A percentile compares a stretch with the other conserved stretches of the same genome.
Conservation (phyloP, 2,329 filamentous ascomycete species). For the Fusarium sp. region DNA sequence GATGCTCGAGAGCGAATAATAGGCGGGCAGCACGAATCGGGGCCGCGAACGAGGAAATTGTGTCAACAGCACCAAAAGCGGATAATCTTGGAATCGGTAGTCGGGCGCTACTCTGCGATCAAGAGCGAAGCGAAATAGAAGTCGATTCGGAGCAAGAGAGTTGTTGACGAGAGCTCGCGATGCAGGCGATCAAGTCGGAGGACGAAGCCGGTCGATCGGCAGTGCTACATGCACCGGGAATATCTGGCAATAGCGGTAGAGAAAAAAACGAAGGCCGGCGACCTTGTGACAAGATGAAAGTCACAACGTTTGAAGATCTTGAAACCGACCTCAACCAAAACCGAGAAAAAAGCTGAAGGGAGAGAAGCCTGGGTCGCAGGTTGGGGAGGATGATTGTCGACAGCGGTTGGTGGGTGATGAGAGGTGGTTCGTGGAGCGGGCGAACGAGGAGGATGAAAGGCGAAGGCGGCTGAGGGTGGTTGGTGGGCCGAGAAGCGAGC, state of each 20-base stretch:
- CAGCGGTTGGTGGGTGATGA: slow-evolving; percentile 25
- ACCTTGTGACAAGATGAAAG: slow-evolving; percentile 19
- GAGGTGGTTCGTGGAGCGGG: slow-evolving; percentile 32
- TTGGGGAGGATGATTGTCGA: not conserved
- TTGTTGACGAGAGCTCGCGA: slow-evolving; percentile 14
- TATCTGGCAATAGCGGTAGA: slow-evolving; percentile 25
- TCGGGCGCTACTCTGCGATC: not conserved
- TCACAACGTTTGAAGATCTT: not conserved
- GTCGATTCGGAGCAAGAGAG: slow-evolving; percentile 9
- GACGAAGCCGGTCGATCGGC: slow-evolving; percentile 24
- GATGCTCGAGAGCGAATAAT: slow-evolving; percentile 26
- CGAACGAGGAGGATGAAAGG: slow-evolving; percentile 18
- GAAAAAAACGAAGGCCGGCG: slow-evolving; percentile 5
- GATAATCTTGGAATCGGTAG: not conserved
- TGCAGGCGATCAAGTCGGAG: slow-evolving; percentile 20
- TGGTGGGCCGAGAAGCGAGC: slow-evolving; percentile 31
- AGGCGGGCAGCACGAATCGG: slow-evolving; percentile 12
- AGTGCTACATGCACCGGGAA: slow-evolving; percentile 25
- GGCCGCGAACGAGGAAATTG: slow-evolving; percentile 7
- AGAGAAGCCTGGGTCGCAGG: not conserved
- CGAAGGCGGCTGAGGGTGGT: slow-evolving; percentile 31
- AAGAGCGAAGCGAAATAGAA: slow-evolving; percentile 5
- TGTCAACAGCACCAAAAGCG: slow-evolving; percentile 26
- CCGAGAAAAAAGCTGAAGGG: slow-evolving; percentile 2
- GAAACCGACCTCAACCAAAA: not conserved